Conservation (phyloP, 2,329 filamentous ascomycete species). For the Chrysosporium queenslandicum region DNA sequence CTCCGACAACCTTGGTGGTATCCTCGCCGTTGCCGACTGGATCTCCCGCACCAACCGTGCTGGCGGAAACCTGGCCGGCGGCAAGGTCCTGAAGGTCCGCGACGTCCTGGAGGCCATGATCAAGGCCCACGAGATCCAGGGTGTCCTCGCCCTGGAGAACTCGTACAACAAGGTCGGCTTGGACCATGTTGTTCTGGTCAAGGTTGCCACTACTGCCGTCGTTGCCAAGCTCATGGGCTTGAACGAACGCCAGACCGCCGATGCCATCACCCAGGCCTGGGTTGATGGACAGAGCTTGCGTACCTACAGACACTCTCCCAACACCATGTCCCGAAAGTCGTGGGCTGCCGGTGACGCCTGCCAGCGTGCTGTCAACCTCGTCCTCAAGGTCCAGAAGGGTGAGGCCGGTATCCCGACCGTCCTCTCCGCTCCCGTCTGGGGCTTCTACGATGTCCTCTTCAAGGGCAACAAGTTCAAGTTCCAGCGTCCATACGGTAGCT, state of each 20-base stretch:
- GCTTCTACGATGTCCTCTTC: conserved; percentile 98
- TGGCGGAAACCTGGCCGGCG: conserved; percentile 59
- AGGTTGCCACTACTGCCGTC: conserved; percentile 89
- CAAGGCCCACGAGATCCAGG: conserved; percentile 98
- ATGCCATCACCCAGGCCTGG: conserved; percentile 94
- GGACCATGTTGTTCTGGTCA: conserved; percentile 96
- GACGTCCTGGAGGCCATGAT: conserved; percentile 96
- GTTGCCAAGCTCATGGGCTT: conserved; percentile 92
- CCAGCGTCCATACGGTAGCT: conserved; percentile 91
- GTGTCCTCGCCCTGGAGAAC: conserved; percentile 91
- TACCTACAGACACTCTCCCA: conserved; percentile 93
- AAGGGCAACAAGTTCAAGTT: conserved; percentile 93
- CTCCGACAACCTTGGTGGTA: conserved; percentile 94
- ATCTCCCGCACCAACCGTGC: conserved; percentile 87
- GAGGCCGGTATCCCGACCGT: conserved; percentile 88
- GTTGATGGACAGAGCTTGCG: conserved; percentile 92
- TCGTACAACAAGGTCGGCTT: conserved; percentile 98
- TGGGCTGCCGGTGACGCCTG: conserved; percentile 98
- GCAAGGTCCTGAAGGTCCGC: conserved; percentile 75
- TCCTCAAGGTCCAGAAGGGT: conserved; percentile 81
- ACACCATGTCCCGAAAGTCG: conserved; percentile 99
- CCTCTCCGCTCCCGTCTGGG: conserved; percentile 85
- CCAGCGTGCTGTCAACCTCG: conserved; percentile 85
- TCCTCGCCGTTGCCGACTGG: conserved; percentile 95
- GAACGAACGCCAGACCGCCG: conserved; percentile 79